Percentiles rank a stretch among this genome's conserved stretches.
Evolutionary conservation across 768 basidiomycete genomes (phyloP).

Genomic region (Multifurca ochricompacta): DNA sequence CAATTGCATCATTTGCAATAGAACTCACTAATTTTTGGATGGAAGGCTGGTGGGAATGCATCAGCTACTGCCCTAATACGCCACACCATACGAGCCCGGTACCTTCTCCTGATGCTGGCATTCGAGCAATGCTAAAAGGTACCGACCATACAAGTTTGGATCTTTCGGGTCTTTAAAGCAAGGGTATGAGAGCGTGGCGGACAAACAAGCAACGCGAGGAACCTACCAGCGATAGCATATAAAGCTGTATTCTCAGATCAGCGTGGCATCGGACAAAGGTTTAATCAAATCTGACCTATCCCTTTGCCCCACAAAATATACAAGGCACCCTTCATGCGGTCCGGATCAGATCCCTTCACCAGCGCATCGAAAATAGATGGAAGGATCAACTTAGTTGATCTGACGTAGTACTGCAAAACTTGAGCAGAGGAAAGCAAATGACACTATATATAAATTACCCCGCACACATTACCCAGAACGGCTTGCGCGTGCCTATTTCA

Average conservation of each 20-base stretch:
- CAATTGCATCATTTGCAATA: conserved; percentile 55
- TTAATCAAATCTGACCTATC: conserved; percentile 38
- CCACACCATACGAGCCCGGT: neutral
- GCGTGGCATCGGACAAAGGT: conserved; percentile 10
- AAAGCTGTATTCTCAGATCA: conserved; percentile 37
- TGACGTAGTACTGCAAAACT: conserved; percentile 36
- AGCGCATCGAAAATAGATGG: conserved; percentile 56
- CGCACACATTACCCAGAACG: conserved; percentile 54
- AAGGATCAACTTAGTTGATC: conserved; percentile 60
- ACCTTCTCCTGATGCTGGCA: conserved; percentile 87
- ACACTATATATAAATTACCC: conserved; percentile 36
- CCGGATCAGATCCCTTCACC: conserved; percentile 72
- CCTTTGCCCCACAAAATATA: conserved; percentile 73
- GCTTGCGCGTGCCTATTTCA: conserved; percentile 56
- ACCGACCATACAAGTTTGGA: conserved; percentile 45
- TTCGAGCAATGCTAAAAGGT: conserved; percentile 56
- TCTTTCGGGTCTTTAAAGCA: conserved; percentile 31
- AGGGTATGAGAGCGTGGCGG: neutral
- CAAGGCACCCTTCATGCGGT: conserved; percentile 91
- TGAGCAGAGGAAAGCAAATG: neutral
- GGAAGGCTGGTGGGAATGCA: conserved; percentile 44
- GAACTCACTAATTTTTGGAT: conserved; percentile 62
- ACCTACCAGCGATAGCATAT: conserved; percentile 61
- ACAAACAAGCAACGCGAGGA: neutral
- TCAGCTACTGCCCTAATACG: neutral